Evolutionary conservation across 139 green algal species (phyloP).

Genomic region (Picochlorum sp.): DNA sequence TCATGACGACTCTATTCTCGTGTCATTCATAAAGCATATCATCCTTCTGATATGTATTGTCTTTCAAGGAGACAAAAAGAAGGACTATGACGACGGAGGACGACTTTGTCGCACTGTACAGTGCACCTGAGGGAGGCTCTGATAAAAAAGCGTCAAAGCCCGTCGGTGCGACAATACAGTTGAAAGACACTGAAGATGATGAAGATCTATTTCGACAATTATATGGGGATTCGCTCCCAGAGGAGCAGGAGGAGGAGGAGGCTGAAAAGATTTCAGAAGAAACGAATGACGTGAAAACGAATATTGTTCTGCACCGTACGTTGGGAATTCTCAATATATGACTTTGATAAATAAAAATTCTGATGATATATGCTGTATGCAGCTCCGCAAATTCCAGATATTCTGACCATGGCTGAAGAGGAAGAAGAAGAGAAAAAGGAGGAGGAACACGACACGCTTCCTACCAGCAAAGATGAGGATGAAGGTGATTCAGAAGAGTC

Average conservation of each 20-base stretch:
- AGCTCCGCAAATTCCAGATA: not conserved
- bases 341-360: too few relatives aligned
- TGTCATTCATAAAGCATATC: not conserved
- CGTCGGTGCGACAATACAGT: not conserved
- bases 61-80: not conserved
- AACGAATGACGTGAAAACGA: too few relatives aligned
- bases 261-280: too few relatives aligned
- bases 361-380: not conserved
- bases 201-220: slow-evolving; percentile 27
- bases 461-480: not conserved
- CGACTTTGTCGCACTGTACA: not conserved
- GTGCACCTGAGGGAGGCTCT: slow-evolving; percentile 23
- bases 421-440: not conserved
- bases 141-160: not conserved
- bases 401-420: not conserved
- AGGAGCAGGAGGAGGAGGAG: not conserved
- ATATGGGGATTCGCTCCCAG: slow-evolving; percentile 16
- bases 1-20: too few relatives aligned
- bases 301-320: too few relatives aligned
- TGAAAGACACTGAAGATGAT: slow-evolving; percentile 34
- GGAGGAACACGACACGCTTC: not conserved
- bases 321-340: too few relatives aligned
- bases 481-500: not conserved
- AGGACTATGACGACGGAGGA: not conserved
- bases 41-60: not conserved